Evolutionary conservation across 805 yeast species (phyloP).

Genomic region (Candida parachauliodes): DNA sequence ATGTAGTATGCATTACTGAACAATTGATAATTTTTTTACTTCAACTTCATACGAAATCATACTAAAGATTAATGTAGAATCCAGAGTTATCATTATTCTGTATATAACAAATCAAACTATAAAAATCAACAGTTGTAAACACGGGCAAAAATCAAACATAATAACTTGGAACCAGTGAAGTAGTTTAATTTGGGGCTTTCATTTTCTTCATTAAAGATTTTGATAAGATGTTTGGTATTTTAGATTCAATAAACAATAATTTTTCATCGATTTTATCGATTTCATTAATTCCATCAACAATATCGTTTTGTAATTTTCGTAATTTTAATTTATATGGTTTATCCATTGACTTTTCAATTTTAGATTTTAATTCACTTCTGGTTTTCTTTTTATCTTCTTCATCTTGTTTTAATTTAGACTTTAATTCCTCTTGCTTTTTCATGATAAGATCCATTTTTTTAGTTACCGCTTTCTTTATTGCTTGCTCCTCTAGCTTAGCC

Average conservation of each 20-base stretch:
- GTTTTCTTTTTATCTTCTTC: not conserved
- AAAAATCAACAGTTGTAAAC: too few species aligned
- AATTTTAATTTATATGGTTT: slow-evolving; percentile 3
- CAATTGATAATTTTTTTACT: too few species aligned
- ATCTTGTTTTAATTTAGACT: not conserved
- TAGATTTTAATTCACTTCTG: not conserved
- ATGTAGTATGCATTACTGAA: too few species aligned
- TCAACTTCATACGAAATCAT: too few species aligned
- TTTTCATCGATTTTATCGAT: slow-evolving; percentile 3
- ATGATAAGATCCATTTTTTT: not conserved
- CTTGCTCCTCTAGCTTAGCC: not conserved
- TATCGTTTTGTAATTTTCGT: not conserved
- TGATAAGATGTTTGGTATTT: not conserved
- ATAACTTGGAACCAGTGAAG: too few species aligned
- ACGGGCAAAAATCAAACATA: too few species aligned
- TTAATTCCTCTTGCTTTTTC: not conserved
- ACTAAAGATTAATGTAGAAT: too few species aligned
- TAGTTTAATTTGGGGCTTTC: not conserved
- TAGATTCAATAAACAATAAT: not conserved
- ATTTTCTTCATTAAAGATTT: not conserved
- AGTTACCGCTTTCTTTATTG: not conserved
- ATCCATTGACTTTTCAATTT: slow-evolving; percentile 2
- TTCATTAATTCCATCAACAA: slow-evolving; percentile 2
- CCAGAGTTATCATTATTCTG: too few species aligned
- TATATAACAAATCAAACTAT: too few species aligned